Conservation (phyloP, 176 grass and related monocot species). For the Ensete ventricosum region DNA sequence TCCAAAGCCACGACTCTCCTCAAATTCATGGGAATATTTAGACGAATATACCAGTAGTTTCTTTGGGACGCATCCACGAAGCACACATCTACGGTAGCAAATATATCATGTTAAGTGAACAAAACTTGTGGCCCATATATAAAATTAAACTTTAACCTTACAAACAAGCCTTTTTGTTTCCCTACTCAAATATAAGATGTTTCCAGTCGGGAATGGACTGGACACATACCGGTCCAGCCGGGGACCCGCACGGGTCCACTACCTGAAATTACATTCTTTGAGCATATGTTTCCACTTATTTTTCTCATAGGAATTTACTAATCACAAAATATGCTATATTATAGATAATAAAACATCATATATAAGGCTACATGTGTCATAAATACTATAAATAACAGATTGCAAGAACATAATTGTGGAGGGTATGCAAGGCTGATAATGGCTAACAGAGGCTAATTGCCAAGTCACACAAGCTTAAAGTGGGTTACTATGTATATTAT, state of each 20-base stretch:
- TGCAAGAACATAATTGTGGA: background rate
- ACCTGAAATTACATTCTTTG: no score
- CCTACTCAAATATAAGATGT: no score
- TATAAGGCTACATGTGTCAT: background rate
- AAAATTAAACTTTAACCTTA: no score
- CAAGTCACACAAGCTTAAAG: background rate
- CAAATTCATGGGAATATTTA: conserved; percentile 67
- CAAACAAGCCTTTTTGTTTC: no score
- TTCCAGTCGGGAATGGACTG: no score
- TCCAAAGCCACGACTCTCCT: conserved; percentile 66
- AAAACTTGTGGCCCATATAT: background rate
- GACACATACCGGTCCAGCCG: no score
- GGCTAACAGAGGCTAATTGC: background rate
- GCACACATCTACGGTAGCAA: conserved; percentile 47
- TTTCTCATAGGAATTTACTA: background rate
- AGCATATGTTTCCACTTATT: background rate
- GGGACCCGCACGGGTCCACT: no score
- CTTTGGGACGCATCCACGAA: conserved; percentile 71
- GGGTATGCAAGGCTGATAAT: no score
- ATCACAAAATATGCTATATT: no score
- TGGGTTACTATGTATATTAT: background rate
- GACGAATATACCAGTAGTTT: conserved; percentile 62
- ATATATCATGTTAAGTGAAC: background rate
- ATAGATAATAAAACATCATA: background rate
- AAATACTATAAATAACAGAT: background rate